Conservation (phyloP, 352 stramenopile genomes). For the Pythium guiyangense region DNA sequence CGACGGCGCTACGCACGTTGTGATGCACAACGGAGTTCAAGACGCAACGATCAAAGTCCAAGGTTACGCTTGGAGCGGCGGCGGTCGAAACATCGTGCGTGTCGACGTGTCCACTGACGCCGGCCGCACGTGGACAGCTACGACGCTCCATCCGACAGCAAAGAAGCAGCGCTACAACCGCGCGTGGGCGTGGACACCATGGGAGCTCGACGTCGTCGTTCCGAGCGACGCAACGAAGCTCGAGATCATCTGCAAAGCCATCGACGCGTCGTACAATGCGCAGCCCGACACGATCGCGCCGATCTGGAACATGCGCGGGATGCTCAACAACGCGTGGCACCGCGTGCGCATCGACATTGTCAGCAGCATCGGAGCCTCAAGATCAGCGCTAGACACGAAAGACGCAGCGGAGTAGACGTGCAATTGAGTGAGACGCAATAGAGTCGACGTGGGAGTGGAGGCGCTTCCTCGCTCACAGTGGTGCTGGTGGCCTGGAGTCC, state of each 20-base stretch:
- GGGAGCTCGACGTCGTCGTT: slow-evolving; percentile 89
- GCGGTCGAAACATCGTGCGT: slow-evolving; percentile 92
- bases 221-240: slow-evolving; percentile 67
- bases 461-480: not conserved
- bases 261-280: slow-evolving; percentile 94
- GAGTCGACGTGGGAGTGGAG: not conserved
- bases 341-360: slow-evolving; percentile 66
- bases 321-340: slow-evolving; percentile 97
- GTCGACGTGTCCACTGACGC: slow-evolving; percentile 95
- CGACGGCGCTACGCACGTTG: slow-evolving; percentile 32
- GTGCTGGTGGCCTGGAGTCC: too few species aligned
- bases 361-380: not conserved
- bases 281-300: slow-evolving; percentile 94
- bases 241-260: slow-evolving; percentile 91
- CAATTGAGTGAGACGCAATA: slow-evolving; percentile 9
- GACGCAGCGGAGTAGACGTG: slow-evolving; percentile 23
- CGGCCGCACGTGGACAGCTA: slow-evolving; percentile 91
- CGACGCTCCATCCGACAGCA: slow-evolving; percentile 75
- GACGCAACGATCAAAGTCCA: slow-evolving; percentile 74
- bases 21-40: slow-evolving; percentile 23
- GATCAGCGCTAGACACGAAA: slow-evolving; percentile 1
- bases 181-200: slow-evolving; percentile 95
- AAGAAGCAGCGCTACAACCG: slow-evolving; percentile 86
- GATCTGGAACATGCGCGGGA: slow-evolving; percentile 97
- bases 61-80: slow-evolving; percentile 93